Conservation (phyloP, 345 rosid genomes). For the Aurinia saxatilis region DNA sequence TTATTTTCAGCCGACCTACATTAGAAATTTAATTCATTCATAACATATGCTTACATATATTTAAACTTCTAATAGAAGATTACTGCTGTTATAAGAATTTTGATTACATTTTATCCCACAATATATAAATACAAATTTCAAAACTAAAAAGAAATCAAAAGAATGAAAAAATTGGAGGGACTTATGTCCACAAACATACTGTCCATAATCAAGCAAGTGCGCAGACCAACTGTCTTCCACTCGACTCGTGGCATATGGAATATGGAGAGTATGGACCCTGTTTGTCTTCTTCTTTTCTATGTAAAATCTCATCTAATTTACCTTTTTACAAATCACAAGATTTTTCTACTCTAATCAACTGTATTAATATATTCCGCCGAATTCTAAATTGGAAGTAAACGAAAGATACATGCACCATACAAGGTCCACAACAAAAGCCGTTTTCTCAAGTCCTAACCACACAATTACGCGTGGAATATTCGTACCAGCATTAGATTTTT, state of each 20-base stretch:
- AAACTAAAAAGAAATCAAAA: not conserved
- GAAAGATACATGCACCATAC: slow-evolving; percentile 19
- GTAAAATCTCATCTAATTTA: not conserved
- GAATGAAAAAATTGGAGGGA: not conserved
- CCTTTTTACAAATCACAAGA: not conserved
- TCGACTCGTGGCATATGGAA: not conserved
- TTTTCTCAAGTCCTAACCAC: slow-evolving; percentile 16
- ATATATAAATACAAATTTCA: not conserved
- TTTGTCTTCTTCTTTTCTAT: not conserved
- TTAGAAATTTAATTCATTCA: no score
- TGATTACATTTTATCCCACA: not conserved
- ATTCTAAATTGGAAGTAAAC: slow-evolving; percentile 15
- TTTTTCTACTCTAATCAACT: not conserved
- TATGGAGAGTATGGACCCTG: slow-evolving; percentile 15
- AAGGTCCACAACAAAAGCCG: slow-evolving; percentile 8
- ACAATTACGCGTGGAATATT: slow-evolving; percentile 13
- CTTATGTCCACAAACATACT: slow-evolving; percentile 19
- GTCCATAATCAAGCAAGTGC: slow-evolving; percentile 10
- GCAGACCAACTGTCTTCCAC: slow-evolving; percentile 21
- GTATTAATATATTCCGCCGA: not conserved
- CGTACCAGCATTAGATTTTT: slow-evolving; percentile 1
- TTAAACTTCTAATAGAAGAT: no score
- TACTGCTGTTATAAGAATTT: no score
- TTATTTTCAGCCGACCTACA: no score
- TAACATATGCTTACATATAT: no score